Percentiles rank a stretch among this genome's conserved stretches.
Conservation (phyloP, 257 asterid genomes). For the Rhazya stricta region DNA sequence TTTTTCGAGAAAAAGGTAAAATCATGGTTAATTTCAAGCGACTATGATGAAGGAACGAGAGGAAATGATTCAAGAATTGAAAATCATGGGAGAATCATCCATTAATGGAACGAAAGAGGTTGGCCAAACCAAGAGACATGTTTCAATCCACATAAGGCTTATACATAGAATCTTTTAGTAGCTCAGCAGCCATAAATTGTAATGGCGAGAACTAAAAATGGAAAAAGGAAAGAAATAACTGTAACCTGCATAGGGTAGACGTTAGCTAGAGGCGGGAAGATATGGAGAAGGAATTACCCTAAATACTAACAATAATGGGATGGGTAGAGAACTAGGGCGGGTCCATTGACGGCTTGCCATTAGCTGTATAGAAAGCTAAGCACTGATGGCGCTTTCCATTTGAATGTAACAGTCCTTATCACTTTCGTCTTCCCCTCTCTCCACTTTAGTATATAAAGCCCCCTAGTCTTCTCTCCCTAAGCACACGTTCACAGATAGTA, state of each 20-base stretch:
- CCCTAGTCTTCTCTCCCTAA: conserved; percentile 4
- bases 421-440: not conserved
- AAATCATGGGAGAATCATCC: no score
- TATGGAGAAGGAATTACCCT: conserved; percentile 1
- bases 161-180: not conserved
- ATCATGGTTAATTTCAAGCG: no score
- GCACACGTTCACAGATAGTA: conserved; percentile 14
- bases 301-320: conserved; percentile 18
- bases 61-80: no score
- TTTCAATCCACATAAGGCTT: not conserved
- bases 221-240: not conserved
- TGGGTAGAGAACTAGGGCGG: conserved; percentile 29
- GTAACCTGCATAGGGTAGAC: not conserved
- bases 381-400: conserved; percentile 23
- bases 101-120: not conserved
- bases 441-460: conserved; percentile 20
- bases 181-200: not conserved
- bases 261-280: not conserved
- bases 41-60: no score
- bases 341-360: conserved; percentile 58
- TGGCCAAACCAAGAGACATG: no score
- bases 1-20: no score
- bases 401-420: conserved; percentile 28
- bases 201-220: not conserved
- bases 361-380: conserved; percentile 55